Base-by-base conservation (phyloP, 495 filamentous ascomycete genomes). In the Neurospora sp. region DNA sequence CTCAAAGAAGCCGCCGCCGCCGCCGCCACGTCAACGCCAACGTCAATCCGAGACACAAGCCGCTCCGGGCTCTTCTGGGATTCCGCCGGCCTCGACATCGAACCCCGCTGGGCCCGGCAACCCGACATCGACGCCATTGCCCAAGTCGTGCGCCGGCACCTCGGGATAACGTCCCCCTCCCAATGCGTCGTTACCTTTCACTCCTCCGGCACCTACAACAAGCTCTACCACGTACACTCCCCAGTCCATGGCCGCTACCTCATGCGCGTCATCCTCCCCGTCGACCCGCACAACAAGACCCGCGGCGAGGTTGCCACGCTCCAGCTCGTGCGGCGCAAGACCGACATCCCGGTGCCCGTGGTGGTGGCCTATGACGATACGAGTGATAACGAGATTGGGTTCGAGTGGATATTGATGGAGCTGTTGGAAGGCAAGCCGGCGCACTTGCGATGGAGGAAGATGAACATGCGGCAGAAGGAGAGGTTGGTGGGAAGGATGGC, bases 351-450 rank as follows among this genome's bases (percentile, higher is more conserved):
- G 0, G 83, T 89, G 0, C 86, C 89, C 6, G 76, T 77, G 2
- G 82, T 90, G 27, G 74, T 84, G 31, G 83, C 83, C 23, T 88
- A 83, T 49, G 84, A 90, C 71, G 80, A 83, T 23, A 82, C 84
- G 0, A 71, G 73, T 5, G 62, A 82, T 7, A 89, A 87, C 74
- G 80, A 81, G 11, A 78, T 90, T 37, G 86, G 85, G 11, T 89
- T 87, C 74, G 88, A 90, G 82, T 91, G 88, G 89, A 85, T 90
- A 1, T 73, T 91, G 12, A 87, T 90, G 85, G 82, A 84, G 20
- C 79, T 77, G 73, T 76, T 90, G 54, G 72, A 80, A 5, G 88
- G 88, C 4, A 80, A 69, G 6, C 77, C 81, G 0, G 80, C 86
- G 1, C 72, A 77, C 39, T 74, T 83, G n/a, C 73, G 81, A 40